A percentile compares a stretch with the other conserved stretches of the same genome.
Evolutionary conservation across 441 rosid genomes (phyloP).

Genomic region (Caryocar brasiliense): DNA sequence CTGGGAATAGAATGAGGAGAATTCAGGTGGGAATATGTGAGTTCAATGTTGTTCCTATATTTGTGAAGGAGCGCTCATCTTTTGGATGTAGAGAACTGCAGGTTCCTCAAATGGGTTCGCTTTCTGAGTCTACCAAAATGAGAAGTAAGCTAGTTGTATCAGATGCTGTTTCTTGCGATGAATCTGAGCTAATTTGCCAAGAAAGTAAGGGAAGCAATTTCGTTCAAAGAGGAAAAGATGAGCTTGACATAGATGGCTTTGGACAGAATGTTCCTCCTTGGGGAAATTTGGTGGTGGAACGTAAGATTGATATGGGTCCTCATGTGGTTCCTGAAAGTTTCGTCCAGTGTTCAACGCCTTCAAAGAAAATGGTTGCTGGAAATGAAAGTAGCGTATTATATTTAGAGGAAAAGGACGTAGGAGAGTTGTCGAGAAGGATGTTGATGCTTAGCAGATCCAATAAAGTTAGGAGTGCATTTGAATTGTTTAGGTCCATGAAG

Average conservation of each 20-base stretch:
- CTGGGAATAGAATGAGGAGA: slow-evolving; percentile 16
- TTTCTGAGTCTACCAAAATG: neutral
- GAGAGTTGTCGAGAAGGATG: slow-evolving; percentile 54
- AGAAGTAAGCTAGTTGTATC: neutral
- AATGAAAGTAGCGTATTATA: slow-evolving; percentile 25
- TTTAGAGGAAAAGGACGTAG: slow-evolving; percentile 59
- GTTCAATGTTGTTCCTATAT: slow-evolving; percentile 6
- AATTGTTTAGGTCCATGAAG: slow-evolving; percentile 56
- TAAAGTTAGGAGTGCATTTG: slow-evolving; percentile 61
- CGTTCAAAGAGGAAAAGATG: slow-evolving; percentile 14
- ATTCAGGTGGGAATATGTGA: slow-evolving; percentile 9
- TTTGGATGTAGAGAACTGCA: slow-evolving; percentile 6
- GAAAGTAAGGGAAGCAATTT: slow-evolving; percentile 14
- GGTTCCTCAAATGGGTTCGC: neutral
- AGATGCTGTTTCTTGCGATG: slow-evolving; percentile 9
- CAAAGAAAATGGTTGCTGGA: neutral
- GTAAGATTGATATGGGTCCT: too few relatives aligned
- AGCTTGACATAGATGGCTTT: slow-evolving; percentile 7
- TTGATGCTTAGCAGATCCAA: slow-evolving; percentile 67
- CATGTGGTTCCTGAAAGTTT: slow-evolving; percentile 10
- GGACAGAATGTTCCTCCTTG: slow-evolving; percentile 27
- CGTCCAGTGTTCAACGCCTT: slow-evolving; percentile 2
- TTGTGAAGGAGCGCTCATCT: neutral
- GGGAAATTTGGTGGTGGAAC: slow-evolving; percentile 19
- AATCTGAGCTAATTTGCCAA: slow-evolving; percentile 7